Evolutionary conservation across 169 alveolate genomes (phyloP).

Genomic region (Hepatocystis sp.): DNA sequence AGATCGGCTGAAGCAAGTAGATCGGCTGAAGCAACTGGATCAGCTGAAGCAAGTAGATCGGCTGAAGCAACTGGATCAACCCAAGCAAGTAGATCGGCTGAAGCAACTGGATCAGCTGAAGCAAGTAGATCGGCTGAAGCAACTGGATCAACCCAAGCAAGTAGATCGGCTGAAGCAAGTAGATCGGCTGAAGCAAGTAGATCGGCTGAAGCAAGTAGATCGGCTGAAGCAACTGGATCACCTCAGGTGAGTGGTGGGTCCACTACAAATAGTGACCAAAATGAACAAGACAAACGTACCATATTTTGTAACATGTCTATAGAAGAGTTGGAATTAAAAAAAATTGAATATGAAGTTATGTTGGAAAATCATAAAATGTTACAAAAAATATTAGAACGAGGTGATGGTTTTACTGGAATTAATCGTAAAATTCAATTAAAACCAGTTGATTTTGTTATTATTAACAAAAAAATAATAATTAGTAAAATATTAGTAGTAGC

Average conservation of each 20-base stretch:
- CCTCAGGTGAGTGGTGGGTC: neutral
- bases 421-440: slow-evolving; percentile 95
- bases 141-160: too few relatives aligned
- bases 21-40: neutral
- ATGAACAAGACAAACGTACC: neutral
- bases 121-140: too few relatives aligned
- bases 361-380: slow-evolving; percentile 85
- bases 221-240: neutral
- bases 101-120: neutral
- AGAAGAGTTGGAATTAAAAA: slow-evolving; percentile 48
- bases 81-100: neutral
- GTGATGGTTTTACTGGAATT: slow-evolving; percentile 96
- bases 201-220: neutral
- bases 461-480: slow-evolving; percentile 74
- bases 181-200: neutral
- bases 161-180: too few relatives aligned
- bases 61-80: neutral
- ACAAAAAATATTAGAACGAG: slow-evolving; percentile 91
- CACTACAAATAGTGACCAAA: neutral
- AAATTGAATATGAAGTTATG: slow-evolving; percentile 62
- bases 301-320: neutral
- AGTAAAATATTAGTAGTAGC: slow-evolving; percentile 93
- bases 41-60: neutral
- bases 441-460: slow-evolving; percentile 83
- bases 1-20: neutral